These are phyloP conservation scores for Xanthoparmelia taractica DNA, from an alignment of 495 filamentous ascomycete species.

Conservation along the genomic window DNA sequence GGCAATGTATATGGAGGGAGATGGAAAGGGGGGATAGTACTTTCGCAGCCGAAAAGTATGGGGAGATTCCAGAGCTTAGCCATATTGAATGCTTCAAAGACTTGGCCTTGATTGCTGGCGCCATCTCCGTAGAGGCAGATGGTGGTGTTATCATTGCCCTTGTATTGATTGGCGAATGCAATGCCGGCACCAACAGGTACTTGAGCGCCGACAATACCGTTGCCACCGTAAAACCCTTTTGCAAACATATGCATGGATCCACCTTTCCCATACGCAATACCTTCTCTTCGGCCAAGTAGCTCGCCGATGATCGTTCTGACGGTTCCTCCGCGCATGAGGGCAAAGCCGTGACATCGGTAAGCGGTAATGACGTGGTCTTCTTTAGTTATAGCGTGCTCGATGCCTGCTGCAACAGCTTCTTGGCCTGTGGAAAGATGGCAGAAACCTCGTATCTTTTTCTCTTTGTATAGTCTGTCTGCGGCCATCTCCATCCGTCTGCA, in stretches of 20 bases:
- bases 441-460: constrained; percentile 99
- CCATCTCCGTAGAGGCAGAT: constrained; percentile 94
- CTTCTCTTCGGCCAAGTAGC: constrained; percentile 85
- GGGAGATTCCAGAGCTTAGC: constrained; percentile 98
- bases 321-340: constrained; percentile 88
- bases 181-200: constrained; percentile 95
- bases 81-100: constrained; percentile 99
- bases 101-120: constrained; percentile 96
- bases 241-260: constrained; percentile 99
- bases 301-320: constrained; percentile 94
- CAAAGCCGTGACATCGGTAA: constrained; percentile 98
- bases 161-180: constrained; percentile 95
- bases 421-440: constrained; percentile 97
- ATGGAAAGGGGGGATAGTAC: constrained; percentile 43
- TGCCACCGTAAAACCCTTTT: constrained; percentile 95
- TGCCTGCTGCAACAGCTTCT: constrained; percentile 93
- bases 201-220: constrained; percentile 98
- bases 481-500: constrained; percentile 98
- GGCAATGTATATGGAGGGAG: neutral
- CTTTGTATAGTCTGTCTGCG: constrained; percentile 94
- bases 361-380: constrained; percentile 92
- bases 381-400: constrained; percentile 90
- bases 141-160: constrained; percentile 70
- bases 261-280: constrained; percentile 97
- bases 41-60: constrained; percentile 94